Percentiles rank a stretch among this genome's conserved stretches.
These are phyloP conservation scores for Penicillium canariense DNA, from an alignment of 495 filamentous ascomycete species.

Conservation along the genomic window DNA sequence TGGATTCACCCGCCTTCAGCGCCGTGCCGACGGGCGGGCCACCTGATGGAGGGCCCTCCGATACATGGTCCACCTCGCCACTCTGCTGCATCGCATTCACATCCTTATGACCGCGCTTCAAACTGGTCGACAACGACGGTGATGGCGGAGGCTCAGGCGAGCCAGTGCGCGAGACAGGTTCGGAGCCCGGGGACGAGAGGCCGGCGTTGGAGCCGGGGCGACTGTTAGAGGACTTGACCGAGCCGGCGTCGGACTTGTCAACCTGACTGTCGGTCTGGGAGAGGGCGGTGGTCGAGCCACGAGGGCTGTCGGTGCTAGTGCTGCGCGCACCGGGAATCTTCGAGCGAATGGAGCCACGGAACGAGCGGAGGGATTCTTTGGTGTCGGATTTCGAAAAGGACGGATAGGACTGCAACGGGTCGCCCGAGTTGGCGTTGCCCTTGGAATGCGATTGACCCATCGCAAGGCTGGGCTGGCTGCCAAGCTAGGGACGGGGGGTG, in stretches of 20 bases:
- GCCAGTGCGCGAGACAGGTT: slow-evolving; percentile 40
- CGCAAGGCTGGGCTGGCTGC: slow-evolving; percentile 36
- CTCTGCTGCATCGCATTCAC: slow-evolving; percentile 76
- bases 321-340: slow-evolving; percentile 69
- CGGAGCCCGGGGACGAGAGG: slow-evolving; percentile 37
- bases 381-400: slow-evolving; percentile 94
- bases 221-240: slow-evolving; percentile 65
- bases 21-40: slow-evolving; percentile 44
- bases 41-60: slow-evolving; percentile 83
- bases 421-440: slow-evolving; percentile 54
- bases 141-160: slow-evolving; percentile 81
- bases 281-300: slow-evolving; percentile 64
- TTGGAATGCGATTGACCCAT: slow-evolving; percentile 97
- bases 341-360: slow-evolving; percentile 68
- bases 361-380: slow-evolving; percentile 86
- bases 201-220: slow-evolving; percentile 42
- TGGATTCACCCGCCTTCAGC: slow-evolving; percentile 51
- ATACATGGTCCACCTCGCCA: slow-evolving; percentile 92
- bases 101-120: slow-evolving; percentile 74
- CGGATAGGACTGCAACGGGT: slow-evolving; percentile 73
- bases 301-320: slow-evolving; percentile 66
- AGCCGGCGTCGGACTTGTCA: slow-evolving; percentile 74
- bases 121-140: slow-evolving; percentile 74
- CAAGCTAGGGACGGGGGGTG: slow-evolving; percentile 30
- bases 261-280: slow-evolving; percentile 53